phyloP scores from a whole-genome alignment of 352 stramenopile species.

The Globisporangium nagaii region DNA sequence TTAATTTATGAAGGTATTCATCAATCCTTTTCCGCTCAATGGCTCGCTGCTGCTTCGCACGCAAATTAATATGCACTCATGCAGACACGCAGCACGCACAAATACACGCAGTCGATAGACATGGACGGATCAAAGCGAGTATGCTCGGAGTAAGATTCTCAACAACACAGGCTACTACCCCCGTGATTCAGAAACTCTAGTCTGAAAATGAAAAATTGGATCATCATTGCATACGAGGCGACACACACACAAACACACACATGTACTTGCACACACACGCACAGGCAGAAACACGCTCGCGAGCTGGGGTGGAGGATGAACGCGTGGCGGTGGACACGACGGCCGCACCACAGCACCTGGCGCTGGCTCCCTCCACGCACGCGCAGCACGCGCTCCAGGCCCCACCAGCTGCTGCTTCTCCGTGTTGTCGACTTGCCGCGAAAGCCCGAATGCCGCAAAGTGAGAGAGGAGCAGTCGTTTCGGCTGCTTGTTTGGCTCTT shows the following conservation, averaged over 20 bases:
- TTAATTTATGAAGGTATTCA: conserved; percentile 80
- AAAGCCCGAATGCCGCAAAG: conserved; percentile 6
- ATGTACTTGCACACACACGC: neutral
- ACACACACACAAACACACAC: conserved; percentile 7
- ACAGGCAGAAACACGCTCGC: no score
- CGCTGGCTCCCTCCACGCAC: no score
- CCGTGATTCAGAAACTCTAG: conserved; percentile 89
- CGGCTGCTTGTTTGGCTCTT: no score
- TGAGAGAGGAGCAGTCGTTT: neutral
- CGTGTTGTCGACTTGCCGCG: neutral
- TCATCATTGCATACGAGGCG: conserved; percentile 68
- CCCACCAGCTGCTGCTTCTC: neutral
- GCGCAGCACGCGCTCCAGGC: no score
- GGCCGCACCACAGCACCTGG: neutral
- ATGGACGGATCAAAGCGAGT: conserved; percentile 19
- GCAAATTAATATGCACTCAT: neutral
- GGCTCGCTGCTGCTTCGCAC: neutral
- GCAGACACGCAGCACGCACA: neutral
- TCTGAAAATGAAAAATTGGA: conserved; percentile 82
- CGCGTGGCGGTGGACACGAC: neutral
- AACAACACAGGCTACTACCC: conserved; percentile 84
- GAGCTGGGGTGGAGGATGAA: neutral
- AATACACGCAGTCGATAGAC: conserved; percentile 3
- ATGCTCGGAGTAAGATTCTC: conserved; percentile 75
- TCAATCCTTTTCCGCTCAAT: conserved; percentile 57